These are phyloP conservation scores for Ananas comosus DNA, from an alignment of 176 grass and related monocot genomes.

Conservation along the genomic window DNA sequence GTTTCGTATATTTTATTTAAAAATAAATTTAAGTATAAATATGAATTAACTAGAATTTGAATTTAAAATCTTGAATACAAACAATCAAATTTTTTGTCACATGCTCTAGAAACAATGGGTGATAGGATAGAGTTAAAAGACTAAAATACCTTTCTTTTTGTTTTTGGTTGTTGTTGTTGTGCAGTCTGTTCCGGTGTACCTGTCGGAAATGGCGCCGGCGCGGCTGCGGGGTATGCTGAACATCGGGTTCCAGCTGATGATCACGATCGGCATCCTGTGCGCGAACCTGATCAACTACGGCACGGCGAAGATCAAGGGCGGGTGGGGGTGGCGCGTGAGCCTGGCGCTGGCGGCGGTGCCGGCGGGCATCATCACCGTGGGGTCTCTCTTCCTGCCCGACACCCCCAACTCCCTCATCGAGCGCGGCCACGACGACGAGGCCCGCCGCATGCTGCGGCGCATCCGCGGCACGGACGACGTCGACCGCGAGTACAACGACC, in stretches of 20 bases:
- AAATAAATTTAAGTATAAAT: too few species aligned
- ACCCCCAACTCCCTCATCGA: slow-evolving; percentile 43
- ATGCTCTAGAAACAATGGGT: too few species aligned
- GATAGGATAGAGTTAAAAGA: not conserved
- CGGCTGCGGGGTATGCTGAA: slow-evolving; percentile 43
- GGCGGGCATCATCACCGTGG: slow-evolving; percentile 33
- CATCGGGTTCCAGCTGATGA: slow-evolving; percentile 49
- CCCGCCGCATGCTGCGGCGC: slow-evolving; percentile 16
- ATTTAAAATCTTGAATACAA: too few species aligned
- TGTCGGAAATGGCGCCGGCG: slow-evolving; percentile 49
- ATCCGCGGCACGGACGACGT: slow-evolving; percentile 42
- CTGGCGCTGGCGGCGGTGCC: slow-evolving; percentile 39
- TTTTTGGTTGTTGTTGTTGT: not conserved
- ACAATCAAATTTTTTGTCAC: too few species aligned
- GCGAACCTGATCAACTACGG: slow-evolving; percentile 47
- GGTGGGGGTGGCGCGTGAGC: slow-evolving; percentile 42
- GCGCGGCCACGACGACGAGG: slow-evolving; percentile 22
- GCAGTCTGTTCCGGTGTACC: slow-evolving; percentile 46
- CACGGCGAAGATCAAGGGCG: slow-evolving; percentile 35
- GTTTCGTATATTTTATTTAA: too few species aligned
- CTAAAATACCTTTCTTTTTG: slow-evolving; percentile 4
- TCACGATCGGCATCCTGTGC: slow-evolving; percentile 38
- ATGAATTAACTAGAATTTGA: too few species aligned
- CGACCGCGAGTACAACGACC: slow-evolving; percentile 31
- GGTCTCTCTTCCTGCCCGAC: slow-evolving; percentile 39